Base-by-base conservation (phyloP, 768 basidiomycete species). In the Kwoniella europaea region DNA sequence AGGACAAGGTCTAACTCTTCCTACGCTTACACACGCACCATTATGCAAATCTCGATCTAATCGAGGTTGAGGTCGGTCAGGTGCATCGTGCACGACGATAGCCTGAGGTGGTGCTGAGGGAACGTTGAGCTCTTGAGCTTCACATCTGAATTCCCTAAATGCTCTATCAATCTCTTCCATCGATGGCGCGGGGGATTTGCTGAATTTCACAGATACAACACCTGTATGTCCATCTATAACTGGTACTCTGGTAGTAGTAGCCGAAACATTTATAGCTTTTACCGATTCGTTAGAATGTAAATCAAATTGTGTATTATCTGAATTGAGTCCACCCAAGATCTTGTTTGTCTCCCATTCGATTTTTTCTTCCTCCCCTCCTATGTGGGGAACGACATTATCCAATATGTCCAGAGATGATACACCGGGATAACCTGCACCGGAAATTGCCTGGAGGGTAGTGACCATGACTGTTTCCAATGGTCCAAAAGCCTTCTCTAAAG, bases 301-400 rank as follows among this genome's bases (percentile, higher is more conserved):
- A 81, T 97, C 95, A 83, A 97, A 98, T 12, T 88, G 78, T 68
- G 87, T 88, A 5, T 82, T 73, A 60, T 86, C 86, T 27, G 88
- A 85, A 2, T 86, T 77, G 67, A 98, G 77, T 2, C 91, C 93
- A 24, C 97, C 96, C 22, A 99, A 89, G 78, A 99, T 99, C 86
- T 98, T 99, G 77, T 92, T 88, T 6, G 93, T 91, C 85, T 99
- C 97, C 97, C 97, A 99, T 83, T 99, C 96, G 74, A 98, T 94
- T 83, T 98, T 99, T 82, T 98, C 97, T 76, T 86, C 86, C 80
- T 98, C 96, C 60, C 95, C 93, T 18, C 88, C 84, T 83, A 99
- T 98, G 84, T 92, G 90, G 4, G 97, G 97, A 1, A 99, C 90
- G 82, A 99, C 87, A 86, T 98, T 98, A 85, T 98, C 97, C 74